Evolutionary conservation across 305 asterid species (phyloP).

Genomic region (Rubia peregrina): DNA sequence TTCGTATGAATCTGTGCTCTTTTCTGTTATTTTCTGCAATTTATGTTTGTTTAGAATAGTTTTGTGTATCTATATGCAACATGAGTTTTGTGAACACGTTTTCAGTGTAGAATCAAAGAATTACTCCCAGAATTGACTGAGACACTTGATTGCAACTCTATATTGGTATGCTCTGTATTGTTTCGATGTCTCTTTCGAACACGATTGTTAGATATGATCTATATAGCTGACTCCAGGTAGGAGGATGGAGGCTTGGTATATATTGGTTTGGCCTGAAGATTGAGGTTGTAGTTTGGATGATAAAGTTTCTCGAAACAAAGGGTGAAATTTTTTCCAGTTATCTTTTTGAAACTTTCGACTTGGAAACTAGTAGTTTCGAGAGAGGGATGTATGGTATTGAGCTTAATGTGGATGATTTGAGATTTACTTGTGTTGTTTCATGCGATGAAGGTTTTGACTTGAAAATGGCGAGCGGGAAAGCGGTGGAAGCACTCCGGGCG

Average conservation of each 20-base stretch:
- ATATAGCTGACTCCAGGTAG: no score
- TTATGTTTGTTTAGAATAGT: background rate
- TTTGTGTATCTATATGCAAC: background rate
- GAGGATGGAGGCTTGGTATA: no score
- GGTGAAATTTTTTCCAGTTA: background rate
- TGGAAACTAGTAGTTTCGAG: background rate
- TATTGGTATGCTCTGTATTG: background rate
- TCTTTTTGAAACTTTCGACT: background rate
- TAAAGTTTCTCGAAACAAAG: background rate
- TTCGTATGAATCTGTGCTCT: background rate
- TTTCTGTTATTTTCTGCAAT: background rate
- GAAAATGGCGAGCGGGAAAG: constrained; percentile 28
- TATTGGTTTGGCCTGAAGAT: background rate
- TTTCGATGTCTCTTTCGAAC: background rate
- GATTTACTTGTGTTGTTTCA: background rate
- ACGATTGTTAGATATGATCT: background rate
- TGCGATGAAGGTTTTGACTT: background rate
- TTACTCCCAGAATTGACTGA: background rate
- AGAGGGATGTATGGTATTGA: background rate
- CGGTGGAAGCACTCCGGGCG: constrained; percentile 50
- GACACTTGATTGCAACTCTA: background rate
- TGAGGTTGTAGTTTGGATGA: background rate
- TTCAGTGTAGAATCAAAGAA: background rate
- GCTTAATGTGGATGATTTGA: background rate
- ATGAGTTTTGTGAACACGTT: background rate